A percentile compares a stretch with the other conserved stretches of the same genome.
phyloP scores from a whole-genome alignment of 2,329 filamentous ascomycete species.

The Cladorrhinum sp. region DNA sequence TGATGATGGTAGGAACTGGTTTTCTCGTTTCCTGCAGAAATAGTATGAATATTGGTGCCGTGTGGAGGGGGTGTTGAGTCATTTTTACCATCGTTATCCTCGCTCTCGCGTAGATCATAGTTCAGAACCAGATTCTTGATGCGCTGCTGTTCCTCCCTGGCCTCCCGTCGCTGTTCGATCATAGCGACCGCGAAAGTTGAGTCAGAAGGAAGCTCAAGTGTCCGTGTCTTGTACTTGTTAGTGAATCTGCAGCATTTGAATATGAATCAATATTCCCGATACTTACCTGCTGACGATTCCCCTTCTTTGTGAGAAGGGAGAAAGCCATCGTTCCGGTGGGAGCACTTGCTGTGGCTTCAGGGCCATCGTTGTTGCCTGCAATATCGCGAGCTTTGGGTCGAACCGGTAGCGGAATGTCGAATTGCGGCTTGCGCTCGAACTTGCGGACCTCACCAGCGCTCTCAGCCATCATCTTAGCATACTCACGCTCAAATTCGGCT shows the following conservation, averaged over 20 bases:
- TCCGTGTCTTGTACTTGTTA: constrained; percentile 66
- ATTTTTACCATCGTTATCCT: constrained; percentile 73
- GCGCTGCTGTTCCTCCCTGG: constrained; percentile 92
- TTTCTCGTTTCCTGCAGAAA: constrained; percentile 49
- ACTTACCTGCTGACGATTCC: constrained; percentile 85
- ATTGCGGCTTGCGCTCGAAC: constrained; percentile 89
- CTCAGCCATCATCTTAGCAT: constrained; percentile 97
- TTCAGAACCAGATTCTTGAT: constrained; percentile 98
- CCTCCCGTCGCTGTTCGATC: constrained; percentile 91
- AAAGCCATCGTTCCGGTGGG: constrained; percentile 80
- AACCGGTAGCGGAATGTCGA: constrained; percentile 97
- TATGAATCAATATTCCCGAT: neutral
- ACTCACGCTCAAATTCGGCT: constrained; percentile 95
- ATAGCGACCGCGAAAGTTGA: constrained; percentile 94
- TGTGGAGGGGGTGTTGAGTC: constrained; percentile 38
- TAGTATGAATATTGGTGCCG: constrained; percentile 51
- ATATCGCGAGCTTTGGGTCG: constrained; percentile 65
- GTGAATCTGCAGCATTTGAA: neutral
- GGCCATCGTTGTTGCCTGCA: constrained; percentile 37
- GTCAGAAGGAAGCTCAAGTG: constrained; percentile 84
- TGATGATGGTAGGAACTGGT: constrained; percentile 48
- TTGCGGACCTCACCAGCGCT: constrained; percentile 85
- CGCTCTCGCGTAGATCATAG: constrained; percentile 84
- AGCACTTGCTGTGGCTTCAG: constrained; percentile 26
- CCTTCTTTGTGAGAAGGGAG: constrained; percentile 90